These are phyloP conservation scores for Melaleuca alternifolia DNA, from an alignment of 345 rosid genomes.

Conservation along the genomic window DNA sequence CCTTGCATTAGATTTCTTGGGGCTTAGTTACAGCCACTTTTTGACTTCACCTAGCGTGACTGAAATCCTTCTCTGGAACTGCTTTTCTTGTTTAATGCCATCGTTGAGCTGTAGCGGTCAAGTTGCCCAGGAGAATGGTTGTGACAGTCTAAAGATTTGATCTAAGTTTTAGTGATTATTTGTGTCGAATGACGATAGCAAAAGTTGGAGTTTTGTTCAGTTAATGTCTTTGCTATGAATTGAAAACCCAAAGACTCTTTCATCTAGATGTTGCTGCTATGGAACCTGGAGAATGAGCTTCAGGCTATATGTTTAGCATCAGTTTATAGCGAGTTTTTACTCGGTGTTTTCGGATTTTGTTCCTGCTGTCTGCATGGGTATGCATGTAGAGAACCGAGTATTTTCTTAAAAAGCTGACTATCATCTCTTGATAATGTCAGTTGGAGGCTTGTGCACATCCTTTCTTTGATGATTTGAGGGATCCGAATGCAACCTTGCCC, in stretches of 20 bases:
- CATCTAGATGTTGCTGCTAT: background rate
- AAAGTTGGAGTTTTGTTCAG: background rate
- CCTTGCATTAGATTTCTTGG: background rate
- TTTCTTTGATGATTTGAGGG: slow-evolving; percentile 81
- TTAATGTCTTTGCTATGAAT: background rate
- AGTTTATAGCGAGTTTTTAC: background rate
- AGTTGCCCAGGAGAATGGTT: background rate
- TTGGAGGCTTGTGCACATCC: slow-evolving; percentile 98
- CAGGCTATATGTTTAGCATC: background rate
- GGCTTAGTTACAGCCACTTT: background rate
- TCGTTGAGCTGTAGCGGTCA: background rate
- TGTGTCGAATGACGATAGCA: background rate
- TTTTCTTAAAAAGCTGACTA: background rate
- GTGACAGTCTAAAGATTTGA: background rate
- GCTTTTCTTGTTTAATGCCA: background rate
- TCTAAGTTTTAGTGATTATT: background rate
- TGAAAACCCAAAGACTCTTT: too few relatives aligned
- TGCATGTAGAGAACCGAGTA: background rate
- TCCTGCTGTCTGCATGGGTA: background rate
- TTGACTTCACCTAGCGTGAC: background rate
- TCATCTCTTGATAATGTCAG: slow-evolving; percentile 16
- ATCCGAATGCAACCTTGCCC: slow-evolving; percentile 71
- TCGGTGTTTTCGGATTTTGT: background rate
- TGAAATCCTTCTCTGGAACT: background rate
- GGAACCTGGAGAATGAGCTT: background rate